Percentiles rank a stretch among this genome's conserved stretches.
Conservation (phyloP, 768 basidiomycete species). For the Leccinum disarticulatum region DNA sequence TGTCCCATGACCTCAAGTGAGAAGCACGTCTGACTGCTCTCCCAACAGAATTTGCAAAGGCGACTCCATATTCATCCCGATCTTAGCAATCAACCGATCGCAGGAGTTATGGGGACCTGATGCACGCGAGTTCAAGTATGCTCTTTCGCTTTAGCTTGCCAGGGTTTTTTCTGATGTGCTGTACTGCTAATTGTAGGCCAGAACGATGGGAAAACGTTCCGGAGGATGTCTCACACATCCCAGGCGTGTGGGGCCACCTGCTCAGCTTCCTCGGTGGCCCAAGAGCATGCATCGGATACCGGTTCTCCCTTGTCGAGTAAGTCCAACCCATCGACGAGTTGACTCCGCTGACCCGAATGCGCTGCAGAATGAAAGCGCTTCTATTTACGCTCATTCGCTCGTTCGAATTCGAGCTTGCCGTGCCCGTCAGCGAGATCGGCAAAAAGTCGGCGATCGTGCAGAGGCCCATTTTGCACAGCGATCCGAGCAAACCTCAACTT, state of each 20-base stretch:
- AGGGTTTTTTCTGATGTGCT: not conserved
- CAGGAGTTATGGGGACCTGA: constrained; percentile 63
- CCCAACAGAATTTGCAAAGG: constrained; percentile 42
- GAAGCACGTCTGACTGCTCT: not conserved
- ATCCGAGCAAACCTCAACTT: constrained; percentile 43
- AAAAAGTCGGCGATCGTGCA: constrained; percentile 35
- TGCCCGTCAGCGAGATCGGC: constrained; percentile 43
- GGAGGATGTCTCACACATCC: constrained; percentile 44
- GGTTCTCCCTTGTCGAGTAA: constrained; percentile 61
- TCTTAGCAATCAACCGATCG: constrained; percentile 51
- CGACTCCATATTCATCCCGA: constrained; percentile 48
- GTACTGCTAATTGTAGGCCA: not conserved
- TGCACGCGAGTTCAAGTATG: constrained; percentile 55
- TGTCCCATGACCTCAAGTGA: not conserved
- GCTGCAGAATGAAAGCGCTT: not conserved
- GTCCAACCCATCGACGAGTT: constrained; percentile 14
- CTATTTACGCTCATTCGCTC: constrained; percentile 40
- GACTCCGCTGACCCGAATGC: not conserved
- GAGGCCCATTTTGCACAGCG: constrained; percentile 42
- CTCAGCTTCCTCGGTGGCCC: constrained; percentile 66
- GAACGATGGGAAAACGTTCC: constrained; percentile 57
- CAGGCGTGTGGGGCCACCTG: constrained; percentile 61
- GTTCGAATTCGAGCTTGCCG: constrained; percentile 54
- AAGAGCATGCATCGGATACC: constrained; percentile 64
- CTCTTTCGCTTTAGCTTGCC: not conserved